A percentile compares a stretch with the other conserved stretches of the same genome.
These are phyloP conservation scores for Yamadazyma epiphylla DNA, from an alignment of 1,139 yeast genomes.

Conservation along the genomic window DNA sequence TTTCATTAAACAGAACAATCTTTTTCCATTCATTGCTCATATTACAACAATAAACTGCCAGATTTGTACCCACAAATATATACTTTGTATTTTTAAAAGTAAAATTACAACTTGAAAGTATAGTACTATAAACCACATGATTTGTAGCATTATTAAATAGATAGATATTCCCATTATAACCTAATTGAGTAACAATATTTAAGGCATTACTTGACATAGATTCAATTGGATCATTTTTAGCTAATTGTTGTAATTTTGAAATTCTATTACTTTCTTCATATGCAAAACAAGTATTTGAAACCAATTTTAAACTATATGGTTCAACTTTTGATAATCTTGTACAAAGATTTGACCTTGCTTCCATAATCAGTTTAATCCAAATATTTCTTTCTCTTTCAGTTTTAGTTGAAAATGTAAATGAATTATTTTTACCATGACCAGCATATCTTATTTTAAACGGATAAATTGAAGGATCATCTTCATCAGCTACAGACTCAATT, in stretches of 20 bases:
- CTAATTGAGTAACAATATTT: constrained; percentile 17
- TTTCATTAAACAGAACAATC: constrained; percentile 50
- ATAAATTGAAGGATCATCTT: constrained; percentile 36
- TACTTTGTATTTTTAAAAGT: constrained; percentile 21
- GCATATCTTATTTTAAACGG: constrained; percentile 43
- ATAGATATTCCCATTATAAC: constrained; percentile 27
- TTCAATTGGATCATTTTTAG: constrained; percentile 63
- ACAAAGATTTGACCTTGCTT: constrained; percentile 53
- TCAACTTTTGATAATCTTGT: constrained; percentile 42
- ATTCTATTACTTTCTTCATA: constrained; percentile 58
- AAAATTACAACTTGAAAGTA: constrained; percentile 26
- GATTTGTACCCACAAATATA: constrained; percentile 30
- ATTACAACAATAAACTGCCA: constrained; percentile 48
- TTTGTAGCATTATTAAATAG: constrained; percentile 18
- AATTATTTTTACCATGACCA: constrained; percentile 39
- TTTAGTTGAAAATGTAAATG: constrained; percentile 56
- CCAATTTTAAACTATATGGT: constrained; percentile 50
- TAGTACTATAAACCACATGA: constrained; percentile 25
- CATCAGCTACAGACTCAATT: constrained; percentile 7
- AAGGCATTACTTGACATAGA: constrained; percentile 32
- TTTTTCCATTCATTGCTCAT: constrained; percentile 56
- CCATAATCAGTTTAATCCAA: constrained; percentile 58
- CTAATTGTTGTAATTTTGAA: constrained; percentile 54
- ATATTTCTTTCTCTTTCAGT: constrained; percentile 50
- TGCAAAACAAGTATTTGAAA: constrained; percentile 62